Conservation (phyloP, 306 rosid genomes). For the Cicer pinnatifidum region DNA sequence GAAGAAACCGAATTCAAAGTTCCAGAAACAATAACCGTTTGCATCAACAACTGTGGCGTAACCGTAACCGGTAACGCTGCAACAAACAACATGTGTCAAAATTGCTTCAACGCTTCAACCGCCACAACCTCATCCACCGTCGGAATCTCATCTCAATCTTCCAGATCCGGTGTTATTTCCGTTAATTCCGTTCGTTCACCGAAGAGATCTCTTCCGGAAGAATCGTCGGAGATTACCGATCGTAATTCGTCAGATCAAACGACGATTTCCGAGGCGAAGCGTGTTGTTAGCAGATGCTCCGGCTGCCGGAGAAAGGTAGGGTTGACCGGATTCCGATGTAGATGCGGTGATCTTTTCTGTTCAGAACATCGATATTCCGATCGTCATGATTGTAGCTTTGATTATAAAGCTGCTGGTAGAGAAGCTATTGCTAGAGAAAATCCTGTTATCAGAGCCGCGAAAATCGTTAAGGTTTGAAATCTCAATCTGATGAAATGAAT, state of each 20-base stretch:
- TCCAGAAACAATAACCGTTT: conserved; percentile 61
- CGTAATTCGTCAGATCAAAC: not conserved
- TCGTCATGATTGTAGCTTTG: conserved; percentile 88
- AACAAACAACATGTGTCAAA: conserved; percentile 89
- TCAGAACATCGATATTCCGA: conserved; percentile 90
- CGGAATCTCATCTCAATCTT: conserved; percentile 41
- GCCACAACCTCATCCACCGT: conserved; percentile 57
- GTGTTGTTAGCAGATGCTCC: conserved; percentile 78
- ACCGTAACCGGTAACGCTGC: conserved; percentile 66
- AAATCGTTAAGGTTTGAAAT: conserved; percentile 80
- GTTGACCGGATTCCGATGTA: conserved; percentile 84
- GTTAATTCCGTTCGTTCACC: conserved; percentile 45
- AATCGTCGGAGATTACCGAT: not conserved
- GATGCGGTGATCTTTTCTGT: conserved; percentile 93
- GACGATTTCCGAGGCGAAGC: conserved; percentile 49
- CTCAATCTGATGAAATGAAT: not conserved
- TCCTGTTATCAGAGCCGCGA: conserved; percentile 85
- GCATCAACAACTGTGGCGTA: conserved; percentile 75
- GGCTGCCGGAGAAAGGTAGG: conserved; percentile 89
- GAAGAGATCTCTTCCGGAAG: conserved; percentile 46
- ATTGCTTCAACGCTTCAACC: conserved; percentile 72
- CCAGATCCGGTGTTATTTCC: conserved; percentile 47
- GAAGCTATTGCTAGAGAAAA: conserved; percentile 92
- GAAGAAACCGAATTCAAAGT: conserved; percentile 94
- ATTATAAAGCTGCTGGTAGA: conserved; percentile 88